These are phyloP conservation scores for Cadophora luteo-olivacea DNA, from an alignment of 2,329 filamentous ascomycete species.

Conservation along the genomic window DNA sequence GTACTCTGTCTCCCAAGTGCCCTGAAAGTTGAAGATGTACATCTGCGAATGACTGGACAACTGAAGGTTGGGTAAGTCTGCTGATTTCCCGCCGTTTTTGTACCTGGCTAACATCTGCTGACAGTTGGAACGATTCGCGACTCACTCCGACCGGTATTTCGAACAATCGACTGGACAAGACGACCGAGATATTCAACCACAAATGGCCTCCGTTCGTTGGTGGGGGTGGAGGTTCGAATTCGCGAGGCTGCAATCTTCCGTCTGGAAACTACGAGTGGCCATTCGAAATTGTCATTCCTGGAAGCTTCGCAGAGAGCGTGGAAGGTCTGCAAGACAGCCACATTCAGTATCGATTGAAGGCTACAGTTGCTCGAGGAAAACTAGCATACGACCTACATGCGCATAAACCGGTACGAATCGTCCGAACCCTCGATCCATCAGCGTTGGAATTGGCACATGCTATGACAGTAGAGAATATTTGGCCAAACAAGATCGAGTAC, in stretches of 20 bases:
- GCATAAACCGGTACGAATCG: slow-evolving; percentile 78
- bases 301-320: slow-evolving; percentile 81
- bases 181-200: slow-evolving; percentile 68
- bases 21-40: slow-evolving; percentile 75
- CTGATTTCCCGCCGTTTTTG: background rate
- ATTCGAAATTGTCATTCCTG: slow-evolving; percentile 77
- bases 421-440: slow-evolving; percentile 77
- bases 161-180: slow-evolving; percentile 64
- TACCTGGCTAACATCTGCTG: slow-evolving; percentile 22
- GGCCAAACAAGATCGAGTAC: slow-evolving; percentile 98
- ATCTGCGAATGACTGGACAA: slow-evolving; percentile 73
- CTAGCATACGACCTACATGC: slow-evolving; percentile 86
- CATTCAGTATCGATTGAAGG: slow-evolving; percentile 90
- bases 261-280: slow-evolving; percentile 86
- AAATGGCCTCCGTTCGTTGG: slow-evolving; percentile 72
- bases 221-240: slow-evolving; percentile 49
- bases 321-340: slow-evolving; percentile 88
- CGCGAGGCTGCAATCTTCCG: slow-evolving; percentile 64
- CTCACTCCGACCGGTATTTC: slow-evolving; percentile 64
- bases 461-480: slow-evolving; percentile 96
- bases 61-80: slow-evolving; percentile 69
- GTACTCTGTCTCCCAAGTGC: slow-evolving; percentile 75
- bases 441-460: slow-evolving; percentile 82
- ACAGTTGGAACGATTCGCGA: slow-evolving; percentile 59
- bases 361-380: slow-evolving; percentile 85